phyloP scores from a whole-genome alignment of 1,139 yeast genomes.

The Neolecta irregularis region DNA sequence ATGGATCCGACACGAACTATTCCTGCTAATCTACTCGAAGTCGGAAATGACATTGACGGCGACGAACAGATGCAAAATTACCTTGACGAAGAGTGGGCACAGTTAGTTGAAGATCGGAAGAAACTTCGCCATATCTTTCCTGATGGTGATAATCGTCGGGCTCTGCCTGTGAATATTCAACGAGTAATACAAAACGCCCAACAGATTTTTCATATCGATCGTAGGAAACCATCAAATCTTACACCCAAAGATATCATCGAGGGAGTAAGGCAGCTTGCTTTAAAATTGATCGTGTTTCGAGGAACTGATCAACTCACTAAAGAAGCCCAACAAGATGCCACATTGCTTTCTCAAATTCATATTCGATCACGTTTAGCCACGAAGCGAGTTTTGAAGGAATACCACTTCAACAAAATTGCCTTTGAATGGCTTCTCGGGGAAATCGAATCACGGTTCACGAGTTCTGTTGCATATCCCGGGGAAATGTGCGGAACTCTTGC shows the following conservation, averaged over 20 bases:
- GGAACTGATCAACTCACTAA: conserved; percentile 58
- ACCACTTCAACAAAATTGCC: conserved; percentile 65
- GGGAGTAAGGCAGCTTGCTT: conserved; percentile 57
- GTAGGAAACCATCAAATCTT: conserved; percentile 78
- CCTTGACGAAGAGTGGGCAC: conserved; percentile 72
- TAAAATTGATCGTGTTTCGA: conserved; percentile 59
- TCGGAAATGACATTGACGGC: conserved; percentile 83
- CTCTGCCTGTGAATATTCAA: conserved; percentile 89
- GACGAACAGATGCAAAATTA: conserved; percentile 68
- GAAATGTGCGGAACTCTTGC: conserved; percentile 99
- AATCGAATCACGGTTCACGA: conserved; percentile 81
- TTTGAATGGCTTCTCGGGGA: conserved; percentile 95
- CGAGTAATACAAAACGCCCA: conserved; percentile 96
- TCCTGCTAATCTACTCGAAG: conserved; percentile 61
- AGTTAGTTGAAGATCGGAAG: conserved; percentile 58
- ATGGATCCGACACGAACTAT: conserved; percentile 49
- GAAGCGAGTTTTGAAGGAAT: conserved; percentile 84
- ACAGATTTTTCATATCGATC: conserved; percentile 88
- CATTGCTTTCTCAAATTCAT: conserved; percentile 76
- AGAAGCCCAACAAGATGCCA: conserved; percentile 90
- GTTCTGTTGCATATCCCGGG: conserved; percentile 92
- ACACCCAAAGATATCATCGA: conserved; percentile 64
- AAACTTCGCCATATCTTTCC: conserved; percentile 73
- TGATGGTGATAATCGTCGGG: conserved; percentile 75
- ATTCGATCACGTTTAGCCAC: conserved; percentile 83